Evolutionary conservation across 2,329 filamentous ascomycete species (phyloP).

Genomic region (Harringtonia lauricola): DNA sequence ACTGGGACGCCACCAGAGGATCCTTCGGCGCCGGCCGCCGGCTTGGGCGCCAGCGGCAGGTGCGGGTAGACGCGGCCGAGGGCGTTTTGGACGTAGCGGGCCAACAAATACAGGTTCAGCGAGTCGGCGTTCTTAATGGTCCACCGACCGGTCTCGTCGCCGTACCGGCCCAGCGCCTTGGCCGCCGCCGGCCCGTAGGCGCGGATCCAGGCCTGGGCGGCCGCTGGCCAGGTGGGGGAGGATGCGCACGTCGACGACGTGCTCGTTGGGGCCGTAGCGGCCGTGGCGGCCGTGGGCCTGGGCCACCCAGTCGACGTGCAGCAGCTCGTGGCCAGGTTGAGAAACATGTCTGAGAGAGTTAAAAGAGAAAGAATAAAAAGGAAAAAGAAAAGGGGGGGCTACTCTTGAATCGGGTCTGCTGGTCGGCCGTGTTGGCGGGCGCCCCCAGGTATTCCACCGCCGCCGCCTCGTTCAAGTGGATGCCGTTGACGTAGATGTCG

Average conservation of each 20-base stretch:
- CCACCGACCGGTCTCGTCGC: background rate
- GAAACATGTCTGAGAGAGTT: too few relatives aligned
- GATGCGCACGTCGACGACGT: background rate
- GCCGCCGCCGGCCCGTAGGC: background rate
- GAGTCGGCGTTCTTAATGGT: background rate
- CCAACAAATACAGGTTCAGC: background rate
- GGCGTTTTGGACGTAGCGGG: background rate
- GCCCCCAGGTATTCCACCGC: background rate
- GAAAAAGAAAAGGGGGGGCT: too few relatives aligned
- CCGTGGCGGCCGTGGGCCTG: too few relatives aligned
- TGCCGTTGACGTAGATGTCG: background rate
- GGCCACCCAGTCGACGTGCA: constrained; percentile 1
- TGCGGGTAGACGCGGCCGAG: background rate
- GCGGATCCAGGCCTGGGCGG: background rate
- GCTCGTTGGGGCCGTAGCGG: background rate
- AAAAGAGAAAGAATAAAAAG: too few relatives aligned
- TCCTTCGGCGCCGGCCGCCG: background rate
- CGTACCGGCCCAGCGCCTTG: background rate
- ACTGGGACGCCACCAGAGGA: background rate
- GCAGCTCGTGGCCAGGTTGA: constrained; percentile 2
- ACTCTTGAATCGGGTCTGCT: too few relatives aligned
- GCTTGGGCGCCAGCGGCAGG: background rate
- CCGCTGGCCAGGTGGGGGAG: background rate
- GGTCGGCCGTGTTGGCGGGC: background rate
- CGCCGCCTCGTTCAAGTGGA: background rate